These are phyloP conservation scores for Pyronema domesticum DNA, from an alignment of 495 filamentous ascomycete species.

Conservation along the genomic window DNA sequence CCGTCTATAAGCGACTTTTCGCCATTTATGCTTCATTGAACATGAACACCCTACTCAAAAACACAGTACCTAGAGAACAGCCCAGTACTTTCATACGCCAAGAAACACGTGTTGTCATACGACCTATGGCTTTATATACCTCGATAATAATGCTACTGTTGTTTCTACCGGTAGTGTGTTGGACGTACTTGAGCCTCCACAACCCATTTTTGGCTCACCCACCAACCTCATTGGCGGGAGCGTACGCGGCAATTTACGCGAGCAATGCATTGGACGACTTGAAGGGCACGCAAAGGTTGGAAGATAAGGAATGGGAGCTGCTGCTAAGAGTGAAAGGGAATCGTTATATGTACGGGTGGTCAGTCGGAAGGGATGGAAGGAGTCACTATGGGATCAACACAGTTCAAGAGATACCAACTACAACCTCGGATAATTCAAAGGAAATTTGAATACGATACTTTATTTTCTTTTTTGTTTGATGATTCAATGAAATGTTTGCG, in stretches of 20 bases:
- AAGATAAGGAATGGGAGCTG: neutral
- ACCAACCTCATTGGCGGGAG: neutral
- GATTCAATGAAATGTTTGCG: too few species aligned
- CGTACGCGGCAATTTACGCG: neutral
- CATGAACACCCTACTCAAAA: neutral
- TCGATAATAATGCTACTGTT: neutral
- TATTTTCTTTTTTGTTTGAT: too few species aligned
- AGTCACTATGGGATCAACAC: neutral
- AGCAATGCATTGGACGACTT: slow-evolving; percentile 5
- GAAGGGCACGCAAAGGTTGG: slow-evolving; percentile 5
- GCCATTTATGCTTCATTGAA: neutral
- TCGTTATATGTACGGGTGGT: slow-evolving; percentile 5
- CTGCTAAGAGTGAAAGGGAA: slow-evolving; percentile 2
- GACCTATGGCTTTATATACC: neutral
- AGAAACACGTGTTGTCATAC: neutral
- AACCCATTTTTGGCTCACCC: neutral
- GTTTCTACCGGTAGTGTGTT: neutral
- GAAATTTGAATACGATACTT: too few species aligned
- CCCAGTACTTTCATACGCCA: neutral
- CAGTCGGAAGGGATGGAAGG: neutral
- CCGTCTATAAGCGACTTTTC: neutral
- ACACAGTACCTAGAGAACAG: too few species aligned
- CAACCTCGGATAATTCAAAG: too few species aligned
- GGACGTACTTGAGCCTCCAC: neutral
- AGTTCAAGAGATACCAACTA: too few species aligned